Conservation (phyloP, 2,329 filamentous ascomycete genomes). For the Metarhizium rileyi region DNA sequence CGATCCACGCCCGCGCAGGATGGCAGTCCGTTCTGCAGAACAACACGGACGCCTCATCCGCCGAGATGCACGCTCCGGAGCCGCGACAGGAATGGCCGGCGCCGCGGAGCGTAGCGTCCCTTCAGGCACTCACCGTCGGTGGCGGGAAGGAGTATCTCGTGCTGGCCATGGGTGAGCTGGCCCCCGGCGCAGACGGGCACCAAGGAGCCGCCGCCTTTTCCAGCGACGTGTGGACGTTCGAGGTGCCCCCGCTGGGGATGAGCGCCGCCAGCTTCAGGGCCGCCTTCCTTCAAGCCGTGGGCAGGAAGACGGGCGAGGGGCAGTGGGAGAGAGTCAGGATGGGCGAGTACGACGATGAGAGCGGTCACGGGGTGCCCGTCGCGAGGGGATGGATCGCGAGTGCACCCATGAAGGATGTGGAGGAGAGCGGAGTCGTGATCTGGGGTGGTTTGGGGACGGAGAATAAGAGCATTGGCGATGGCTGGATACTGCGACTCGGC, state of each 20-base stretch:
- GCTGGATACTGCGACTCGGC: slow-evolving; percentile 53
- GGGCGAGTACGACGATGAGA: slow-evolving; percentile 42
- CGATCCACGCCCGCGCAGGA: slow-evolving; percentile 36
- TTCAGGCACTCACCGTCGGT: slow-evolving; percentile 48
- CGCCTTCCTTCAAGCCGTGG: slow-evolving; percentile 43
- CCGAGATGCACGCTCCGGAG: slow-evolving; percentile 24
- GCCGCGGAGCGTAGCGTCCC: slow-evolving; percentile 40
- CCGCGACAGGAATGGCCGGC: slow-evolving; percentile 37
- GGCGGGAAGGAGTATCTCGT: slow-evolving; percentile 53
- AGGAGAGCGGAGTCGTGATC: slow-evolving; percentile 48
- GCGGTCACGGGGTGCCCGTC: slow-evolving; percentile 37
- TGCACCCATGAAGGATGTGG: slow-evolving; percentile 46
- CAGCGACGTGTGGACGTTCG: slow-evolving; percentile 55
- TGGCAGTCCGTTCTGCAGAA: slow-evolving; percentile 45
- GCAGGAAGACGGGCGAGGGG: slow-evolving; percentile 46
- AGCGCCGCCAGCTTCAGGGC: slow-evolving; percentile 45
- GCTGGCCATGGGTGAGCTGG: slow-evolving; percentile 48
- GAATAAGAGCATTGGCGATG: slow-evolving; percentile 46
- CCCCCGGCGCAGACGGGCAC: slow-evolving; percentile 38
- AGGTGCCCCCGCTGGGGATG: slow-evolving; percentile 45
- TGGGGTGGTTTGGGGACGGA: slow-evolving; percentile 48
- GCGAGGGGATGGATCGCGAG: slow-evolving; percentile 49
- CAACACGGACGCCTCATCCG: slow-evolving; percentile 21
- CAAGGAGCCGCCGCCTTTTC: slow-evolving; percentile 43
- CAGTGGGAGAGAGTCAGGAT: slow-evolving; percentile 43